Percentiles rank a stretch among this genome's conserved stretches.
Conservation (phyloP, 164 flowering plant genomes). For the Vitis riparia region DNA sequence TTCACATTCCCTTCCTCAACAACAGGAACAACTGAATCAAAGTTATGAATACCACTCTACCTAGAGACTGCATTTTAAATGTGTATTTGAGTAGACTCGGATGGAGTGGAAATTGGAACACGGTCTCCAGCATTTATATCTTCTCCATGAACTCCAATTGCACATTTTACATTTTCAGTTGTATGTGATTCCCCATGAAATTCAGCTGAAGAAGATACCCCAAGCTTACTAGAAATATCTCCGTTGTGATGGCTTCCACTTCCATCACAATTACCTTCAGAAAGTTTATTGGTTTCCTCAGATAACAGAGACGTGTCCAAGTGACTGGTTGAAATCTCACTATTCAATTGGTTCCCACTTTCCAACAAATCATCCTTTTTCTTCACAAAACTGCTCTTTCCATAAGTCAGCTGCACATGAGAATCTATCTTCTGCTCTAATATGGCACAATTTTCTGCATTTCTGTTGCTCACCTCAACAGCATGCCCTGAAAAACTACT, state of each 20-base stretch:
- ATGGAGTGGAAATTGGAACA: slow-evolving; percentile 9
- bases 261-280: slow-evolving; percentile 12
- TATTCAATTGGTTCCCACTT: slow-evolving; percentile 11
- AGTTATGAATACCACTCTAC: slow-evolving; percentile 12
- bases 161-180: slow-evolving; percentile 15
- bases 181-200: slow-evolving; percentile 13
- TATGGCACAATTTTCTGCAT: slow-evolving; percentile 8
- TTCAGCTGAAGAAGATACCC: slow-evolving; percentile 24
- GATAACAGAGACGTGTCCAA: slow-evolving; percentile 17
- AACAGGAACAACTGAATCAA: slow-evolving; percentile 12
- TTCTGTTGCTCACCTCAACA: slow-evolving; percentile 6
- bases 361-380: slow-evolving; percentile 8
- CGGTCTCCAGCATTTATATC: slow-evolving; percentile 7
- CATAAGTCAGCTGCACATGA: slow-evolving; percentile 3
- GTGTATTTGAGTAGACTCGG: slow-evolving; percentile 20
- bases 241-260: slow-evolving; percentile 7
- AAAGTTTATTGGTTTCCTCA: slow-evolving; percentile 13
- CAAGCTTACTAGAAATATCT: slow-evolving; percentile 14
- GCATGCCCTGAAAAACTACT: slow-evolving; percentile 15
- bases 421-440: slow-evolving; percentile 13
- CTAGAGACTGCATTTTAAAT: slow-evolving; percentile 8
- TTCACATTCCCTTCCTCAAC: slow-evolving; percentile 18
- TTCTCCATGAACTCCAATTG: slow-evolving; percentile 11
- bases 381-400: neutral
- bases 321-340: slow-evolving; percentile 11